Base-by-base conservation (phyloP, 2,329 filamentous ascomycete genomes). In the Podosphaera xanthii region DNA sequence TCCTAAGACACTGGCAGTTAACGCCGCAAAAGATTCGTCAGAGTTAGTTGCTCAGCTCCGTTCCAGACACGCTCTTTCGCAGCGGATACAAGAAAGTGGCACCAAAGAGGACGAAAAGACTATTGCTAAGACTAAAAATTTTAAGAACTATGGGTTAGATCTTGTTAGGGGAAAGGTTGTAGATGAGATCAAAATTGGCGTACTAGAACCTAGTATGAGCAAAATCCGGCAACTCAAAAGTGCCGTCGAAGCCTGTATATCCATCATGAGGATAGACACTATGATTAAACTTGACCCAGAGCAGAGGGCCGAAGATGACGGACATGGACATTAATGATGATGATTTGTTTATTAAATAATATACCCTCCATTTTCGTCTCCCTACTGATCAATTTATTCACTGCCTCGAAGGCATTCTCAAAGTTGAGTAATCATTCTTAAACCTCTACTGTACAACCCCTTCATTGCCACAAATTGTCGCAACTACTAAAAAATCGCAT, bases 211-310 rank as follows among this genome's bases (percentile, higher is more conserved):
- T 38, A 94, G 86, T 73, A 89, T 98, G 77, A 96, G 91, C 80
- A 98, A 98, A 79, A 81, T 98, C 65, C 86, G 91, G 73, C 92
- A 97, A 77, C 77, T 98, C 69, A 98, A 98, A 84, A 94, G 86
- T 73, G 92, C 92, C 35, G 92, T 98, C 57, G 92, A 98, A 75
- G 92, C 92, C 59, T 97, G 92, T 73, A 94, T 98, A 72, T 87
- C 89, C 69, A 97, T 98, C 71, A 97, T 98, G 92, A 82, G 92
- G 69, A 98, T 98, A 70, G 92, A 98, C 76, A 97, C 92, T 64
- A 78, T 98, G 73, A 97, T 98, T 75, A 94, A 94, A 77, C 76
- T 98, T 72, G 92, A 98, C 77, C 90, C 90, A 22, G 89, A 96
- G 76, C 80, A 84, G 76, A 78, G 79, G 69, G 76, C 75, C 48